Evolutionary conservation across 495 filamentous ascomycete species (phyloP), one percentile per base, ranked within the genome.

Genomic region (Acidiella bohemica): DNA sequence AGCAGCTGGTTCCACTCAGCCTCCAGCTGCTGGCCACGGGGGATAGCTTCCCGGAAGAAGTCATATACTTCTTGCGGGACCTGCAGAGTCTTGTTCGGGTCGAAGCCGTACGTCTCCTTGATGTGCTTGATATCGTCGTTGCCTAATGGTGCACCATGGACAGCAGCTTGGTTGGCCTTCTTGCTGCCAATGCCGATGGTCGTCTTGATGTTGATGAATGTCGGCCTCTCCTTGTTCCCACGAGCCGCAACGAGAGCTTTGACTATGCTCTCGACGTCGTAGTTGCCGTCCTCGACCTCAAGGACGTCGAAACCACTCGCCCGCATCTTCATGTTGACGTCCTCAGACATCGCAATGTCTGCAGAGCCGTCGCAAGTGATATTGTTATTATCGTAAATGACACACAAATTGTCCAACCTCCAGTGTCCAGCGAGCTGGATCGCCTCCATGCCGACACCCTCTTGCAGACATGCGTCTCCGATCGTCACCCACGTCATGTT

Each of bases 341-440:
- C 68, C 44, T 78, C 73, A 2, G 64, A 71, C 45, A 70, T 72
- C 13, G 60, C 64, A 3, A 71, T 43, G 36, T 76, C 71, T 7
- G 69, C 64, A 0, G 61, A 62, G n/a, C 73, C 72, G 40, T 76
- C 72, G 47, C 70, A 75, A 12, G 71, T 72, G 12, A 75, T 56
- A 41, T 72, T 61, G 51, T 77, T 77, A 51, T 77, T 73, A 53
- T 77, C 70, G 39, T 72, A 74, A 20, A 76, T 68, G 18, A 75
- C 50, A 5, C 62, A 63, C 21, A 77, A 53, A 46, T 75, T 73
- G 50, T 71, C 62, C 6, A 76, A 63, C 32, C 61, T 60, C 50
- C 61, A 65, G 47, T 73, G 67, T 5, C 72, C 73, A 2, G 71
- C 73, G 10, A 71, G 59, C 1, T 65, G 65, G 25, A 75, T 65